Evolutionary conservation across 164 flowering plant species (phyloP).

Genomic region (Annona squamosa): DNA sequence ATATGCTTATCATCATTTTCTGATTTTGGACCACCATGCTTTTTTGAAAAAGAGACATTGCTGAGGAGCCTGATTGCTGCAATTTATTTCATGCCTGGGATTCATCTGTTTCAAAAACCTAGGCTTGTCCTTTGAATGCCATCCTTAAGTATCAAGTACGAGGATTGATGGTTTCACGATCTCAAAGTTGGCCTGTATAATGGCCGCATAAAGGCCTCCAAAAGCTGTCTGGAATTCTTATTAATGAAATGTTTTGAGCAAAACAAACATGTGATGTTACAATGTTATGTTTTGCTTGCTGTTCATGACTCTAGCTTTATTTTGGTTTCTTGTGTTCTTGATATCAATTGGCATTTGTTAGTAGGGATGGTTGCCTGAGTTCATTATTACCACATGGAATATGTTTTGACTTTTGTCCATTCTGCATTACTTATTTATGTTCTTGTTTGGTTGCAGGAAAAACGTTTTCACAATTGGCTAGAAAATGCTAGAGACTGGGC

Average conservation of each 20-base stretch:
- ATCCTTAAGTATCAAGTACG: too few relatives aligned
- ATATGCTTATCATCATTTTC: too few relatives aligned
- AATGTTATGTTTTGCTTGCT: not conserved
- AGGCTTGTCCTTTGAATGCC: too few relatives aligned
- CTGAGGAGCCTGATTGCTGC: too few relatives aligned
- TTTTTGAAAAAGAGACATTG: too few relatives aligned
- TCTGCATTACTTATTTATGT: not conserved
- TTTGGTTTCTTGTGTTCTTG: not conserved
- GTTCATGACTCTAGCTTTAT: not conserved
- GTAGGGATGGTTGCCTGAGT: not conserved
- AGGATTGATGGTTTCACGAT: too few relatives aligned
- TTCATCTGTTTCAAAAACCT: too few relatives aligned
- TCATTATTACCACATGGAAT: not conserved
- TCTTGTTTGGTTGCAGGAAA: conserved; percentile 43
- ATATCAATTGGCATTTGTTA: not conserved
- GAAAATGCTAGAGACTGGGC: conserved; percentile 99
- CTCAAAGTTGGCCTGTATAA: too few relatives aligned
- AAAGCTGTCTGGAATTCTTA: too few relatives aligned
- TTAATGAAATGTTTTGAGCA: not conserved
- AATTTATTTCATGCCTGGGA: too few relatives aligned
- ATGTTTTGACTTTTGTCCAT: not conserved
- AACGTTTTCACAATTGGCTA: conserved; percentile 98
- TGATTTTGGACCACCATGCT: too few relatives aligned
- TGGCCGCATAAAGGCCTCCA: too few relatives aligned
- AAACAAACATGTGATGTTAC: not conserved